Conservation (phyloP, 176 grass and related monocot genomes). For the Canna indica region DNA sequence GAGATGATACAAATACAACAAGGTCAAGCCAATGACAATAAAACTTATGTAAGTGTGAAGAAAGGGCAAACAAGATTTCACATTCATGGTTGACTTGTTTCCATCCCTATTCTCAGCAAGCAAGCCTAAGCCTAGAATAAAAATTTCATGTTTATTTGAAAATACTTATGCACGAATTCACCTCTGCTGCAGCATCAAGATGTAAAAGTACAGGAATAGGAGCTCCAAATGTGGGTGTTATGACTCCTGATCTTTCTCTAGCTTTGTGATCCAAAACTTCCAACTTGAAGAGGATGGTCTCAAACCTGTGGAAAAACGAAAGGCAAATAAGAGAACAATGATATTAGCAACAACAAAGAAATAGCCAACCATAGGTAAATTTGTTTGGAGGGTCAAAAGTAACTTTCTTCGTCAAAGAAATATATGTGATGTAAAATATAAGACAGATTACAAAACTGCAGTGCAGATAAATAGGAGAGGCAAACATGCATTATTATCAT, state of each 20-base stretch:
- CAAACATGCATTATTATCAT: background rate
- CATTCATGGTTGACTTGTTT: background rate
- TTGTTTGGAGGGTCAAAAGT: background rate
- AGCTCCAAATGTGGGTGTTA: constrained; percentile 61
- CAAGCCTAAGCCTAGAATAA: background rate
- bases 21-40: too few relatives aligned
- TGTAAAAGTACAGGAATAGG: constrained; percentile 82
- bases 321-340: background rate
- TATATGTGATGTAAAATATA: background rate
- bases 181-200: constrained; percentile 78
- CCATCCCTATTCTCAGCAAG: background rate
- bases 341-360: background rate
- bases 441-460: background rate
- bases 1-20: too few relatives aligned
- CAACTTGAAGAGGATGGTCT: constrained; percentile 83
- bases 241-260: constrained; percentile 85
- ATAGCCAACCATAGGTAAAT: background rate
- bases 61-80: background rate
- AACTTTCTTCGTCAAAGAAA: background rate
- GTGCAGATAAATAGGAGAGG: background rate
- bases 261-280: constrained; percentile 90
- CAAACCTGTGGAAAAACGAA: constrained; percentile 76
- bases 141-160: background rate
- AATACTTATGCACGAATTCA: constrained; percentile 2
- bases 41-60: too few relatives aligned